Base-by-base conservation (phyloP, 2,329 filamentous ascomycete species). In the Graphilbum fragrans region DNA sequence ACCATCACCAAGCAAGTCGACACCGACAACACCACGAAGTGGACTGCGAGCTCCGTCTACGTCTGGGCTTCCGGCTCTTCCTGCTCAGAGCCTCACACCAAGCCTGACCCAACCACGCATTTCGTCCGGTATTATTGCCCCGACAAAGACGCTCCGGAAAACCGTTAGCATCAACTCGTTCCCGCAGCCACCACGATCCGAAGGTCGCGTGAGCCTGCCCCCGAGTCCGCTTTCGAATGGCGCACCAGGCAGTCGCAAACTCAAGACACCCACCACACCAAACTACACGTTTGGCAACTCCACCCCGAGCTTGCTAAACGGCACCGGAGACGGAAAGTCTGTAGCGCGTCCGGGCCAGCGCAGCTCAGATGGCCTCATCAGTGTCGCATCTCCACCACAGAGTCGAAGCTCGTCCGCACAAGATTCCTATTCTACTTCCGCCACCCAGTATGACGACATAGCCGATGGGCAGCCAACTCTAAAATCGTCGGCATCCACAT, bases 111-210 rank as follows among this genome's bases (percentile, higher is more conserved):
- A 74, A 16, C 65, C 74, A 17, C 74, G 72, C 45, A 66, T 72
- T 2, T 60, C 69, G 6, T 69, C 76, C 9, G 66, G 65, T 29
- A 62, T 77, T 14, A 78, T 74, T 47, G 65, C 66, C 25, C 66
- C 74, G 5, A 76, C 77, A 21, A 88, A 80, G 59, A 77, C 80
- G 1, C 62, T 95, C 42, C 78, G 87, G 47, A 93, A 93, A 62
- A 84, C 84, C 1, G 82, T 94, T 54, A 95, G 88, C 68, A 94
- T 95, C 55, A 90, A 88, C 56, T 81, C 86, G 1, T 95, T 96
- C 55, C 90, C 90, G 23, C 84, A 94, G 49, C 90, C 90, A 14
- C 90, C 90, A 14, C 80, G 80, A 50, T 75, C 78, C 37, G 70
- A 72, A 41, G 69, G 63, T 41, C 70, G 73, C 49, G 63, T 65